Evolutionary conservation across 1,139 yeast species (phyloP).

Genomic region (Debaryomycetaceae sp.): DNA sequence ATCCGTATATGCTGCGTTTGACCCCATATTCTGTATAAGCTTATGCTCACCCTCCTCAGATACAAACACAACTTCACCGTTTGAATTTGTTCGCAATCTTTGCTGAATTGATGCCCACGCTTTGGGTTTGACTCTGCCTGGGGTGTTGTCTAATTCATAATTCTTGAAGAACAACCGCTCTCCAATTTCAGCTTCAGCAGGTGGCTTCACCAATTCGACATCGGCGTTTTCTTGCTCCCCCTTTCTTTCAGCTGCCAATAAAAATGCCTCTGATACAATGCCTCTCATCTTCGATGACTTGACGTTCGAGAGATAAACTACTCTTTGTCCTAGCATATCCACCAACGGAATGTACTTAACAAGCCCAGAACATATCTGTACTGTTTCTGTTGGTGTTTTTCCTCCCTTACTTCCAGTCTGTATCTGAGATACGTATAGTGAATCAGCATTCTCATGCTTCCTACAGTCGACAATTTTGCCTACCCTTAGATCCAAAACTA

Average conservation of each 20-base stretch:
- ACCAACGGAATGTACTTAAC: constrained; percentile 76
- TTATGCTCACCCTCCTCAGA: constrained; percentile 9
- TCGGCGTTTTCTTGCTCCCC: constrained; percentile 6
- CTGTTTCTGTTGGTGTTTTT: constrained; percentile 7
- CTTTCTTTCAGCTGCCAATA: constrained; percentile 44
- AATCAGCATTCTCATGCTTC: constrained; percentile 51
- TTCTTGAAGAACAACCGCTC: constrained; percentile 26
- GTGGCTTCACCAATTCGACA: constrained; percentile 40
- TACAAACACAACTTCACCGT: constrained; percentile 10
- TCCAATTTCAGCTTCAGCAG: constrained; percentile 26
- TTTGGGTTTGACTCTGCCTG: constrained; percentile 29
- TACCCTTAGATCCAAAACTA: constrained; percentile 17
- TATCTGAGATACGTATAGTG: constrained; percentile 50
- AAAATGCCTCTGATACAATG: constrained; percentile 54
- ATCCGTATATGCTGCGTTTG: background rate
- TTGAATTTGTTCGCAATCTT: constrained; percentile 15
- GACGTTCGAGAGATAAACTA: constrained; percentile 81
- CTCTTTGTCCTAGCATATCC: constrained; percentile 77
- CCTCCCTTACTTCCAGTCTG: constrained; percentile 16
- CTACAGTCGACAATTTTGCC: constrained; percentile 43
- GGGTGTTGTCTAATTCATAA: constrained; percentile 10
- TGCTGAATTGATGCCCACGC: constrained; percentile 31
- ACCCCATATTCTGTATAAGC: constrained; percentile 1
- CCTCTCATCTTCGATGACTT: constrained; percentile 91
- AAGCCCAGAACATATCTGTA: constrained; percentile 61